Base-by-base conservation (phyloP, 1,284 basidiomycete genomes). In the Cerioporus squamosus region DNA sequence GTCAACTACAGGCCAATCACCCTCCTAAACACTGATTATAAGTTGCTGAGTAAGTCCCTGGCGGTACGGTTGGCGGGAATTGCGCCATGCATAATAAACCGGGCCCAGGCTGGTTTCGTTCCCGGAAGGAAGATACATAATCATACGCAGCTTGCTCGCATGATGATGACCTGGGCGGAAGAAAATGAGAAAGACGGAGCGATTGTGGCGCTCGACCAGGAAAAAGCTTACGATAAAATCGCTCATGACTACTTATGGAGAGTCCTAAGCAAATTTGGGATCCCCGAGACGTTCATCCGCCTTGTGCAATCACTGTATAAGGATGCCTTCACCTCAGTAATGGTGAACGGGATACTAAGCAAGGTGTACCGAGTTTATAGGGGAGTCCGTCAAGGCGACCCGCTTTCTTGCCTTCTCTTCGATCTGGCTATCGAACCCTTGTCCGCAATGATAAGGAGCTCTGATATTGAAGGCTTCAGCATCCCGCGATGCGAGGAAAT, bases 371-470 rank as follows among this genome's bases (percentile, higher is more conserved):
- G 39, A 9, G 57, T 75, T 0, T 63, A 53, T 0, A 22, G 70
- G 33, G 73, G 73, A 0, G 72, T 75, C 0, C 36, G 74, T 0
- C 74, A 76, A 58, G 74, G 74, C 0, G 73, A 75, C 63, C 73
- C 74, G 0, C 57, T 65, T 1, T 80, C 77, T 0, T 79, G 77
- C 62, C 66, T 79, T 0, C 67, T 80, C 0, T 79, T 77, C 22
- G 57, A 79, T 52, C 26, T 76, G 0, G 73, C 71, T 17, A 76
- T 77, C 2, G 73, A 76, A 57, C 70, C 75, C 0, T 64, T 77
- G n/a, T 71, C 73, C 17, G 42, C 39, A 12, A 60, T 60, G 43
- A 57, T 77, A 0, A n/a, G 75, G 14, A 57, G 66, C 0, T 75
- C 75, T 0, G 23, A 61, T 1, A 64, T 79, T 8, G 22, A 65